Conservation (phyloP, 2,329 filamentous ascomycete genomes). For the Leptographium galeiforme region DNA sequence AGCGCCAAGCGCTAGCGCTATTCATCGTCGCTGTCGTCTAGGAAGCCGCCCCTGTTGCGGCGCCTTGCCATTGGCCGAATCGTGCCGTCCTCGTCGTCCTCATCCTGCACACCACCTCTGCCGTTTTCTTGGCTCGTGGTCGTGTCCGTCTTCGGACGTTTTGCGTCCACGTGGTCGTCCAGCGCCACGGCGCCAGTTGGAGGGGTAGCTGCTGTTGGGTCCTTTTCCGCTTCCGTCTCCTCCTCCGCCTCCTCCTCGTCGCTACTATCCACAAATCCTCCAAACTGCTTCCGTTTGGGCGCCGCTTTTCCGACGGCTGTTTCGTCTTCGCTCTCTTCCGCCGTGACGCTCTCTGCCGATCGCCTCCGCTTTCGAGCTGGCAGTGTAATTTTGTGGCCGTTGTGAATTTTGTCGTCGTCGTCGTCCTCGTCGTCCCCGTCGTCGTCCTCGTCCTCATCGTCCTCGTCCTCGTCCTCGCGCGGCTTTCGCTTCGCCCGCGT, state of each 20-base stretch:
- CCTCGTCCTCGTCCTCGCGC: background rate
- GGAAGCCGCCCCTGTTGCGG: conserved; percentile 37
- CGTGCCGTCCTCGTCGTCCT: conserved; percentile 12
- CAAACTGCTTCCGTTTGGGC: conserved; percentile 7
- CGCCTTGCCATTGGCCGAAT: conserved; percentile 25
- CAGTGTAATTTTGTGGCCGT: background rate
- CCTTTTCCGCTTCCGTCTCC: too few species aligned
- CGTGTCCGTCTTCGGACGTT: background rate
- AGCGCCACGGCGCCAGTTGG: too few species aligned
- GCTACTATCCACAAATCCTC: conserved; percentile 14
- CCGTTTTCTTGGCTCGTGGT: background rate
- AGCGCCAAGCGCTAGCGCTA: conserved; percentile 17
- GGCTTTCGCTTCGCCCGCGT: background rate
- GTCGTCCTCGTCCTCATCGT: conserved; percentile 2
- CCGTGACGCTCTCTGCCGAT: too few species aligned
- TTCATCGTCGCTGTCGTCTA: conserved; percentile 48
- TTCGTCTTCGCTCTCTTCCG: too few species aligned
- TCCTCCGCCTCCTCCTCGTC: too few species aligned
- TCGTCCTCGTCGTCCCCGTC: conserved; percentile 5
- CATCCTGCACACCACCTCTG: conserved; percentile 1
- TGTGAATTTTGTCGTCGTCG: background rate
- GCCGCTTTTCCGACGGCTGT: too few species aligned
- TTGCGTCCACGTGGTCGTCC: too few species aligned
- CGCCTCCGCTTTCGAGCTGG: too few species aligned
- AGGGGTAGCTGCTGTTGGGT: too few species aligned